Evolutionary conservation across 495 filamentous ascomycete genomes (phyloP).

Genomic region (Massariosphaeria phaeospora): DNA sequence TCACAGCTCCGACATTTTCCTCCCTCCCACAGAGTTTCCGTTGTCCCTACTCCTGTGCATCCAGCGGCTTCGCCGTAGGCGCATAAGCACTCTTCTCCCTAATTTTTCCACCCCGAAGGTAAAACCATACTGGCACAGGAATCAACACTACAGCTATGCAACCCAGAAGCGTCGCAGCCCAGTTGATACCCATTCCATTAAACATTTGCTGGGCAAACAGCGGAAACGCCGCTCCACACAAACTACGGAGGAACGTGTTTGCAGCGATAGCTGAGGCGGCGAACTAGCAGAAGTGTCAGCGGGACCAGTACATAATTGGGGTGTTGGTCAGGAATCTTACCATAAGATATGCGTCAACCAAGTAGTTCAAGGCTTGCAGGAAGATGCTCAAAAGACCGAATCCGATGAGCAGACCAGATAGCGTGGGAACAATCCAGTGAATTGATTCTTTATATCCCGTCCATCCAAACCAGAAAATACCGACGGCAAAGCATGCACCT

Average conservation of each 20-base stretch:
- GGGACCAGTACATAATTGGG: too few species aligned
- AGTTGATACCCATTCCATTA: constrained; percentile 67
- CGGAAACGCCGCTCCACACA: constrained; percentile 73
- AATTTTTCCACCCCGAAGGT: constrained; percentile 58
- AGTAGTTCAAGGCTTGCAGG: constrained; percentile 78
- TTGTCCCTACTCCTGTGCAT: background rate
- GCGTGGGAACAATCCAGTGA: constrained; percentile 78
- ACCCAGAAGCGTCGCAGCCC: constrained; percentile 71
- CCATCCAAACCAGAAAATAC: constrained; percentile 90
- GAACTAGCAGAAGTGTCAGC: too few species aligned
- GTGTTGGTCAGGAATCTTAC: too few species aligned
- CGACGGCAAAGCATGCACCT: constrained; percentile 65
- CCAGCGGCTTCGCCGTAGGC: constrained; percentile 44
- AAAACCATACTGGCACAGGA: constrained; percentile 70
- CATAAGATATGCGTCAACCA: constrained; percentile 85
- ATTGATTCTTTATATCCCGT: constrained; percentile 58
- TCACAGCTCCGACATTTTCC: too few species aligned
- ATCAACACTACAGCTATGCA: constrained; percentile 63
- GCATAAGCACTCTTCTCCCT: constrained; percentile 64
- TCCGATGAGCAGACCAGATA: constrained; percentile 60
- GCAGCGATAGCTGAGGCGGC: constrained; percentile 84
- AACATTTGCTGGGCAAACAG: constrained; percentile 82
- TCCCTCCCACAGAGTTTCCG: too few species aligned
- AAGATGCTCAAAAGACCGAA: constrained; percentile 74
- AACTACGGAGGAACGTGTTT: constrained; percentile 80